phyloP scores from a whole-genome alignment of 768 basidiomycete species.

The Phanerochaete sordida region DNA sequence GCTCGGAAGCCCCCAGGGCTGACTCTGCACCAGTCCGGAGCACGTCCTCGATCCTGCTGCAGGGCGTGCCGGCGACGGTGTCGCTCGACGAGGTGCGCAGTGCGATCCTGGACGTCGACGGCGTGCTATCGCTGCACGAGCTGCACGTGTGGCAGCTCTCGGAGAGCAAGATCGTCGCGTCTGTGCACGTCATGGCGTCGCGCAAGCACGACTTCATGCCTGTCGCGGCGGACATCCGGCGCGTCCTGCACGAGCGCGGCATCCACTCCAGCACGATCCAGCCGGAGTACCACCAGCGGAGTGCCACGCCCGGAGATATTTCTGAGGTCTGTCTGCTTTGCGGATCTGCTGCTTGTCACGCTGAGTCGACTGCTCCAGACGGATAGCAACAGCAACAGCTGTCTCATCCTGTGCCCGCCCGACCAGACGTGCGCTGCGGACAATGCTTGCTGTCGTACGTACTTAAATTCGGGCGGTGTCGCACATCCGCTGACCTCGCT shows the following conservation, averaged over 20 bases:
- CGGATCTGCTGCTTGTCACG: not conserved
- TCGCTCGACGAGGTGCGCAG: slow-evolving; percentile 84
- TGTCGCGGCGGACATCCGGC: slow-evolving; percentile 79
- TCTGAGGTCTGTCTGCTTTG: slow-evolving; percentile 39
- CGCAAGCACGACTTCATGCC: slow-evolving; percentile 88
- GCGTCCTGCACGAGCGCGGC: slow-evolving; percentile 82
- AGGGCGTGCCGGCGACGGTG: slow-evolving; percentile 88
- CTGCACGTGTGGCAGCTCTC: slow-evolving; percentile 98
- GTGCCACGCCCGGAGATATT: slow-evolving; percentile 41
- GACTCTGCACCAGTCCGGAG: slow-evolving; percentile 55
- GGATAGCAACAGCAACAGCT: slow-evolving; percentile 51
- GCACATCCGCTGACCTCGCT: not conserved
- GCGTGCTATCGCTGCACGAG: slow-evolving; percentile 88
- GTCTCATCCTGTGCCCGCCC: slow-evolving; percentile 69
- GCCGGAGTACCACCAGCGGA: slow-evolving; percentile 67
- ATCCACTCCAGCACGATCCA: slow-evolving; percentile 96
- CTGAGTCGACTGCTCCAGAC: slow-evolving; percentile 31
- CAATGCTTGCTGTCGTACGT: slow-evolving; percentile 81
- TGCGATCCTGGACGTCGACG: slow-evolving; percentile 79
- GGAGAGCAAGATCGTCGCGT: slow-evolving; percentile 91
- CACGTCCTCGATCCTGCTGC: slow-evolving; percentile 91
- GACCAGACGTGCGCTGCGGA: slow-evolving; percentile 64
- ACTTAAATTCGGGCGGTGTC: not conserved
- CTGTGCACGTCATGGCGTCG: slow-evolving; percentile 89
- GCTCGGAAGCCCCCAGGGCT: not conserved